These are phyloP conservation scores for Acmispon strigosus DNA, from an alignment of 306 rosid genomes.

Conservation along the genomic window DNA sequence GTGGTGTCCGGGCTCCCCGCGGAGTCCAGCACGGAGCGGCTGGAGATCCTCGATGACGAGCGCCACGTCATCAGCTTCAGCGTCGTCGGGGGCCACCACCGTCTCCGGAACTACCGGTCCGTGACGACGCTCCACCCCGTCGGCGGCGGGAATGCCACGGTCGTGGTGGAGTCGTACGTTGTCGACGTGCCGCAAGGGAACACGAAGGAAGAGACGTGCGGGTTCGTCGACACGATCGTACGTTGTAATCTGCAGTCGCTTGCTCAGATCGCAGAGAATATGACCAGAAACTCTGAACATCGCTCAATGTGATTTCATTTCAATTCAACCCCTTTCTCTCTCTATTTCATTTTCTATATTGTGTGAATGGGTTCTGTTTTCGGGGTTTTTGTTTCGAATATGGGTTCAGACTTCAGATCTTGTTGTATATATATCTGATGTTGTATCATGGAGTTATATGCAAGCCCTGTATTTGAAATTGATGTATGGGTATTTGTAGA, in stretches of 20 bases:
- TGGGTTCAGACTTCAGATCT: too few species aligned
- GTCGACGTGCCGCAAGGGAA: slow-evolving; percentile 56
- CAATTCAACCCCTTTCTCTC: background rate
- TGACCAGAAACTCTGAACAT: background rate
- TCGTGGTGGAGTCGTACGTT: slow-evolving; percentile 50
- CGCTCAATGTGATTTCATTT: background rate
- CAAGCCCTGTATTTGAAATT: too few species aligned
- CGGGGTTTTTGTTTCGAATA: too few species aligned
- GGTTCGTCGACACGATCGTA: slow-evolving; percentile 49
- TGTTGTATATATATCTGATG: too few species aligned
- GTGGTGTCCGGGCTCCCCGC: slow-evolving; percentile 66
- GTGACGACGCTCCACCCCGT: slow-evolving; percentile 43
- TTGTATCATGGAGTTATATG: too few species aligned
- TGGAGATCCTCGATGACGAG: slow-evolving; percentile 59
- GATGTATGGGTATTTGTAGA: too few species aligned
- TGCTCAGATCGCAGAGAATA: slow-evolving; percentile 43
- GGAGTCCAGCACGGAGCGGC: slow-evolving; percentile 41
- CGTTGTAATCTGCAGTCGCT: slow-evolving; percentile 56
- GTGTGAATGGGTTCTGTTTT: too few species aligned
- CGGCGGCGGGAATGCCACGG: slow-evolving; percentile 26
- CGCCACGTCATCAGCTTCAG: slow-evolving; percentile 55
- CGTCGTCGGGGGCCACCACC: slow-evolving; percentile 53
- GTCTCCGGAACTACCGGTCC: slow-evolving; percentile 52
- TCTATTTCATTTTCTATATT: background rate
- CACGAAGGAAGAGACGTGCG: slow-evolving; percentile 55